Evolutionary conservation across 148 eudicot species (phyloP).

Genomic region (Vaccinium corymbosum): DNA sequence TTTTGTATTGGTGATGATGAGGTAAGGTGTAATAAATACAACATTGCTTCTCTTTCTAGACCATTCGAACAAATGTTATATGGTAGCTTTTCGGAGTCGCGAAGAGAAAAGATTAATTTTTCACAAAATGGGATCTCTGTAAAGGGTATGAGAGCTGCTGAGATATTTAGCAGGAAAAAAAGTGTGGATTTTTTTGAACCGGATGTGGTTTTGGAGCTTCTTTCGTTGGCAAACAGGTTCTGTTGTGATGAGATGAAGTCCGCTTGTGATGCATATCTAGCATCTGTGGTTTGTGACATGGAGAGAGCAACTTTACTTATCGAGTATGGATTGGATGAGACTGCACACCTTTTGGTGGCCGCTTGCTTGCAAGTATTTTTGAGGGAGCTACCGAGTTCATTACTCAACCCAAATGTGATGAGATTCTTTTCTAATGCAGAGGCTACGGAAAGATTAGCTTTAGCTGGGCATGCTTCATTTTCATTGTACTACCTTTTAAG

Average conservation of each 20-base stretch:
- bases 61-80: slow-evolving; percentile 69
- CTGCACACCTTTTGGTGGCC: slow-evolving; percentile 68
- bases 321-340: slow-evolving; percentile 78
- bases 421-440: slow-evolving; percentile 56
- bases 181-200: slow-evolving; percentile 51
- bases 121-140: slow-evolving; percentile 53
- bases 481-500: slow-evolving; percentile 67
- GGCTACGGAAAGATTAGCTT: slow-evolving; percentile 52
- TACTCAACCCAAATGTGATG: slow-evolving; percentile 53
- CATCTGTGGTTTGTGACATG: slow-evolving; percentile 52
- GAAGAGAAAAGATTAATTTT: slow-evolving; percentile 62
- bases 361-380: slow-evolving; percentile 80
- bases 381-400: slow-evolving; percentile 66
- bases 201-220: slow-evolving; percentile 58
- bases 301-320: slow-evolving; percentile 62
- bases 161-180: slow-evolving; percentile 66
- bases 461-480: slow-evolving; percentile 67
- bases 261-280: slow-evolving; percentile 67
- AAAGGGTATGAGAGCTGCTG: slow-evolving; percentile 64
- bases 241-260: slow-evolving; percentile 82
- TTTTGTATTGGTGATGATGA: slow-evolving; percentile 65
- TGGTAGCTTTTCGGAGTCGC: slow-evolving; percentile 63
- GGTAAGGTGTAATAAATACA: slow-evolving; percentile 53
- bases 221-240: slow-evolving; percentile 63
- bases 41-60: slow-evolving; percentile 65